phyloP scores from a whole-genome alignment of 179 eudicot species.

The Pouteria campechiana region DNA sequence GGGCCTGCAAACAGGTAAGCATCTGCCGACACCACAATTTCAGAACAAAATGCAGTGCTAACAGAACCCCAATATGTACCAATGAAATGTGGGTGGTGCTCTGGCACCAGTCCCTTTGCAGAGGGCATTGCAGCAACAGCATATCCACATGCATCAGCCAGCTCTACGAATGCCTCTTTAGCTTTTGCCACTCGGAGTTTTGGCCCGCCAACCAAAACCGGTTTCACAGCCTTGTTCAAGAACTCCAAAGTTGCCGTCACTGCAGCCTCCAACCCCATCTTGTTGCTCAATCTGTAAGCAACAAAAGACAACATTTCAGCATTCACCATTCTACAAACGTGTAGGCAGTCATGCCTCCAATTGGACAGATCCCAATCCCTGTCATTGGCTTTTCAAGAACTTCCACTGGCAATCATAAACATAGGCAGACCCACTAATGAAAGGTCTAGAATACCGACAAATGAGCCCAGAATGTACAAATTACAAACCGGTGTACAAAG shows the following conservation, averaged over 20 bases:
- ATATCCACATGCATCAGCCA: constrained; percentile 68
- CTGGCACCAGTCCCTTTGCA: constrained; percentile 68
- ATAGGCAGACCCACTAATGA: too few species aligned
- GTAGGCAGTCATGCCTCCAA: too few species aligned
- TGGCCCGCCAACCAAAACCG: constrained; percentile 66
- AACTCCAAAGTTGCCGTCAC: constrained; percentile 64
- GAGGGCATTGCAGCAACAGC: constrained; percentile 65
- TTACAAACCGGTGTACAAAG: too few species aligned
- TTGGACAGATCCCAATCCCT: too few species aligned
- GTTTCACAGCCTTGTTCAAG: constrained; percentile 70
- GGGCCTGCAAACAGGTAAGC: constrained; percentile 76
- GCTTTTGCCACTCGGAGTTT: constrained; percentile 57
- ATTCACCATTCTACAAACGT: too few species aligned
- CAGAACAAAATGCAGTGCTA: constrained; percentile 57
- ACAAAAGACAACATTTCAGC: too few species aligned
- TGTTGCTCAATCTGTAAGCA: constrained; percentile 46
- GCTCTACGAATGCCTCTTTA: constrained; percentile 33
- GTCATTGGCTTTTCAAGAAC: too few species aligned
- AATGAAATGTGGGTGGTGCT: constrained; percentile 49
- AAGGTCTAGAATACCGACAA: too few species aligned
- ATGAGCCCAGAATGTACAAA: too few species aligned
- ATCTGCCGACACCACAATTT: constrained; percentile 77
- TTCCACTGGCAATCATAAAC: too few species aligned
- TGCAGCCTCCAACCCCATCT: constrained; percentile 55
- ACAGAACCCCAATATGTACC: constrained; percentile 87